A percentile compares a stretch with the other conserved stretches of the same genome.
These are phyloP conservation scores for Fomitopsis serialis DNA, from an alignment of 768 basidiomycete species.

Conservation along the genomic window DNA sequence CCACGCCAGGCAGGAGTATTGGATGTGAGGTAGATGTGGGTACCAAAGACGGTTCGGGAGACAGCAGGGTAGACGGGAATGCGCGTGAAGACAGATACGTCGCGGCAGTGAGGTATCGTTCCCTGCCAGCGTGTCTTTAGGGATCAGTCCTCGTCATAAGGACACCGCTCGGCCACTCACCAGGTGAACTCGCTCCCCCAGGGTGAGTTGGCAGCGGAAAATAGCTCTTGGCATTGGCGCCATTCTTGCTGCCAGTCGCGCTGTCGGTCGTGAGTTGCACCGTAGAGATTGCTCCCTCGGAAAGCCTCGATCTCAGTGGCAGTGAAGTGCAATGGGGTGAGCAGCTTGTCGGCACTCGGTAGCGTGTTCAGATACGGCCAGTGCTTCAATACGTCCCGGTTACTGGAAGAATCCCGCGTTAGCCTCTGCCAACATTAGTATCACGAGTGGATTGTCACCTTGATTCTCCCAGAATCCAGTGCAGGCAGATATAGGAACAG, in stretches of 20 bases:
- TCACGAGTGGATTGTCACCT: background rate
- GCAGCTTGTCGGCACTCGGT: constrained; percentile 49
- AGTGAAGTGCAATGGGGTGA: constrained; percentile 74
- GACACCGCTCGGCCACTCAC: constrained; percentile 31
- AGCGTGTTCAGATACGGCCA: constrained; percentile 63
- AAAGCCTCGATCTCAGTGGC: constrained; percentile 57
- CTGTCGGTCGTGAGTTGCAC: constrained; percentile 67
- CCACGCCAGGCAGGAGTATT: constrained; percentile 82
- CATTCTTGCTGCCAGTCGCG: constrained; percentile 61
- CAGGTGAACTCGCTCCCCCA: constrained; percentile 61
- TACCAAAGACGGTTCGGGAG: constrained; percentile 45
- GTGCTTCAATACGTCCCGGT: constrained; percentile 29
- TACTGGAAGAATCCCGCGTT: background rate
- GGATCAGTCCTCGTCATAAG: constrained; percentile 3
- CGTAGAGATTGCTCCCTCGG: constrained; percentile 74
- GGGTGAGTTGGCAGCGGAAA: constrained; percentile 28
- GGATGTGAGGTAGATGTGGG: constrained; percentile 55
- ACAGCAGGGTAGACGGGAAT: constrained; percentile 82
- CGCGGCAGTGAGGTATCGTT: constrained; percentile 61
- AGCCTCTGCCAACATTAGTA: background rate
- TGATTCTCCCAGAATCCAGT: constrained; percentile 40
- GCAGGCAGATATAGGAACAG: constrained; percentile 59
- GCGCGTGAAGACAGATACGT: constrained; percentile 85
- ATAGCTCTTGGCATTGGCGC: constrained; percentile 41
- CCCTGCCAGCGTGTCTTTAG: constrained; percentile 38